Conservation (phyloP, 2,329 filamentous ascomycete genomes). For the Colletotrichum tabaci region DNA sequence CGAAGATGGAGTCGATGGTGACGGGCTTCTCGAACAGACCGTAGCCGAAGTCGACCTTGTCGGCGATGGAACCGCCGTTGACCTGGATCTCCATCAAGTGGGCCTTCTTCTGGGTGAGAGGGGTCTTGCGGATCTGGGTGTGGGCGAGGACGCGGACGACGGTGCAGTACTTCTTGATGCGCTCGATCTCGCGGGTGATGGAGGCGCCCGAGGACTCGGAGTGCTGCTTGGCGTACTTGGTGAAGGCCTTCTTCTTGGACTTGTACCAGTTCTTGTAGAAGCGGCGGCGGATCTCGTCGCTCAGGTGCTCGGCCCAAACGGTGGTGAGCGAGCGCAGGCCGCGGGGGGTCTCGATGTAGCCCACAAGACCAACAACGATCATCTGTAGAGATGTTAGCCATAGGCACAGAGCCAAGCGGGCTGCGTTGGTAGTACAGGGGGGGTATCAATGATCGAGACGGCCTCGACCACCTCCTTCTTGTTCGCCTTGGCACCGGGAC, state of each 20-base stretch:
- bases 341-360: slow-evolving; percentile 99
- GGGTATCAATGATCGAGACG: slow-evolving; percentile 90
- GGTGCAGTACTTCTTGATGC: slow-evolving; percentile 99
- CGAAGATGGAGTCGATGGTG: slow-evolving; percentile 92
- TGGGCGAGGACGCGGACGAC: slow-evolving; percentile 99
- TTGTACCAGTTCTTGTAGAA: slow-evolving; percentile 99
- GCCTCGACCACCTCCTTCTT: slow-evolving; percentile 98
- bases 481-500: slow-evolving; percentile 99
- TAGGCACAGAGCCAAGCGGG: slow-evolving; percentile 83
- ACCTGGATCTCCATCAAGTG: slow-evolving; percentile 99
- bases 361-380: slow-evolving; percentile 99
- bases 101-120: slow-evolving; percentile 99
- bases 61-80: slow-evolving; percentile 95
- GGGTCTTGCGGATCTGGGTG: slow-evolving; percentile 99
- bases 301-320: slow-evolving; percentile 99
- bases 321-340: slow-evolving; percentile 99
- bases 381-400: slow-evolving; percentile 86
- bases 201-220: slow-evolving; percentile 91
- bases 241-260: slow-evolving; percentile 99
- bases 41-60: slow-evolving; percentile 97
- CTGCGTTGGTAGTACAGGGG: slow-evolving; percentile 93
- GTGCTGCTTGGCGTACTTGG: slow-evolving; percentile 99
- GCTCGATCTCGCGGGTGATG: slow-evolving; percentile 97
- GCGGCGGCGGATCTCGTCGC: slow-evolving; percentile 98
- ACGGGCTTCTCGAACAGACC: slow-evolving; percentile 99